Evolutionary conservation across 1,284 basidiomycete species (phyloP), one percentile per base, ranked within the genome.

Genomic region (Cutaneotrichosporon mucoides): DNA sequence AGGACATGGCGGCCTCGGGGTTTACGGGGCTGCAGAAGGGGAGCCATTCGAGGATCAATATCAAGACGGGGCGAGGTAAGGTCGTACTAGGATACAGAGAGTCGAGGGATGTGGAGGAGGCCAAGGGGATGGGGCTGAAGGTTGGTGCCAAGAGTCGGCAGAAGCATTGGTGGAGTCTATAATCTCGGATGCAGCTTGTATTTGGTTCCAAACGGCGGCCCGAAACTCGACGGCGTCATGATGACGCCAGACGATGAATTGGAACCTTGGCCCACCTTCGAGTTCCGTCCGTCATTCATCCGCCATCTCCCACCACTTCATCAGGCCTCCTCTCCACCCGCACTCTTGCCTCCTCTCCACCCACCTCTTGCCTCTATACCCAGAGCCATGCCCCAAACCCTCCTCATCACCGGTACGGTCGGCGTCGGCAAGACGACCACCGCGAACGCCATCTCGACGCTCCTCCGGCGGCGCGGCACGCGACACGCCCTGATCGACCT

Each of bases 21-120:
- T 69, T 61, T 43, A 48, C 52, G n/a, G 62, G 58, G 44, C 65
- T 66, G 42, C 56, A 57, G 5, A 62, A 63, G 51, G 64, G 53
- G 4, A 63, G 65, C 44, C 64, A 70, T 46, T 66, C 63, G 38
- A 73, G 73, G 54, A 36, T 76, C 36, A 52, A 49, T 2, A 59
- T 75, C 15, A 58, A 55, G 38, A 66, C 58, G 15, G 57, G 51
- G 35, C 68, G 69, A 45, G 70, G 72, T 0, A 57, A 64, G 48
- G 69, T 75, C 2, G 67, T 67, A 1, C 13, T 64, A 6, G 60
- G 57, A 12, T 51, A 57, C 10, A 24, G 48, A 3, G 55, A 24
- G 6, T 43, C 44, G 4, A 10, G 2, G n/a, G 63, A 59, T 15
- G 46, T 13, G 24, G 44, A 38, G 15, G 37, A 34, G 11, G 52